Percentiles rank a stretch among this genome's conserved stretches.
Conservation (phyloP, 495 filamentous ascomycete genomes). For the Podospora sp. region DNA sequence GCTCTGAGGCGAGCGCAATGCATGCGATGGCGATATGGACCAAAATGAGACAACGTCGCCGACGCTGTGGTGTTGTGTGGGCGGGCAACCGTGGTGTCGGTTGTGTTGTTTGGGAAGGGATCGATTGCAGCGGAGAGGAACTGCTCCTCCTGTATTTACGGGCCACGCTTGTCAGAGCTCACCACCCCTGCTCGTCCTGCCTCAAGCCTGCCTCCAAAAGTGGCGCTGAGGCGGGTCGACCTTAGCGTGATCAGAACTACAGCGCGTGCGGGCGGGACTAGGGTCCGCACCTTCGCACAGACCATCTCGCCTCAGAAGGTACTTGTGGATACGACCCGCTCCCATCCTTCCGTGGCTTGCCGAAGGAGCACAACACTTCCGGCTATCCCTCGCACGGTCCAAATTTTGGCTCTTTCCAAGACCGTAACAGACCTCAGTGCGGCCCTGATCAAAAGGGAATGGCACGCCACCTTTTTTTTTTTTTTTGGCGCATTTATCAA, state of each 20-base stretch:
- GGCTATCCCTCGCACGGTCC: background rate
- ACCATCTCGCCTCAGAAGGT: background rate
- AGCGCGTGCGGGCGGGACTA: background rate
- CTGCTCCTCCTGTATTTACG: background rate
- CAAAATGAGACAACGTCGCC: background rate
- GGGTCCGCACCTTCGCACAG: background rate
- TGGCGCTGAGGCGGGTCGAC: background rate
- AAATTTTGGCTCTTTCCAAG: background rate
- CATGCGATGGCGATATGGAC: background rate
- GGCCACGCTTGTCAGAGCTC: background rate
- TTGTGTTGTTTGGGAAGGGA: conserved; percentile 1
- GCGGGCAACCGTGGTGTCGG: background rate
- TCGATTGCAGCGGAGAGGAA: background rate
- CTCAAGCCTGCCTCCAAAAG: background rate
- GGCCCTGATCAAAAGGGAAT: no score
- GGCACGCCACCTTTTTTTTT: background rate
- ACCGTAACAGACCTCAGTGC: background rate
- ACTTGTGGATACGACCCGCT: background rate
- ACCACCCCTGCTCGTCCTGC: background rate
- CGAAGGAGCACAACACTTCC: background rate
- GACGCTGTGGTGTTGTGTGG: background rate
- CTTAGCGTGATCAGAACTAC: background rate
- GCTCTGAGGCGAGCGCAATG: background rate
- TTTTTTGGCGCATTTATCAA: no score
- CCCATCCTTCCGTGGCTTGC: background rate